phyloP scores from a whole-genome alignment of 2,329 filamentous ascomycete genomes.

The Xylaria sp. region DNA sequence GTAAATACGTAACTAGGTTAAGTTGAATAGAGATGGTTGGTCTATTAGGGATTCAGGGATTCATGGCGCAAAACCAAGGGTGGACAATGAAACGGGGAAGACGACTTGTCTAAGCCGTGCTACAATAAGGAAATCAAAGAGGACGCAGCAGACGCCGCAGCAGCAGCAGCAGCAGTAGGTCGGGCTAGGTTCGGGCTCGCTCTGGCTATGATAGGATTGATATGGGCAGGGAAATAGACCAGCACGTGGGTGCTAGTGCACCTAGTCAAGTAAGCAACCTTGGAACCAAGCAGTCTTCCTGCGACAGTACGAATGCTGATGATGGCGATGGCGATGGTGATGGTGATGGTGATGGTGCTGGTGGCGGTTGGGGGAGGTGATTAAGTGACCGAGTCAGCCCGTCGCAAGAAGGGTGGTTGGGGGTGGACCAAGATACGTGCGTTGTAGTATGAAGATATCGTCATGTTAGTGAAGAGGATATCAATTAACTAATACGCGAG shows the following conservation, averaged over 20 bases:
- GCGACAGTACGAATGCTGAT: slow-evolving; percentile 15
- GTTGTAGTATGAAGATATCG: slow-evolving; percentile 35
- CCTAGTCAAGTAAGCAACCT: too few relatives aligned
- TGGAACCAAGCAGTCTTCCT: neutral
- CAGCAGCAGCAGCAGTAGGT: neutral
- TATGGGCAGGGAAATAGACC: slow-evolving; percentile 6
- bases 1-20: slow-evolving; percentile 24
- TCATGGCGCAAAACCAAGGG: slow-evolving; percentile 39
- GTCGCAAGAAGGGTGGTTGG: slow-evolving; percentile 29
- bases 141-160: neutral
- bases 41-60: slow-evolving; percentile 42
- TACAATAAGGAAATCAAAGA: slow-evolving; percentile 12
- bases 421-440: slow-evolving; percentile 26
- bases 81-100: slow-evolving; percentile 16
- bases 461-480: slow-evolving; percentile 26
- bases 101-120: slow-evolving; percentile 11
- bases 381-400: slow-evolving; percentile 35
- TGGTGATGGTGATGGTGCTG: slow-evolving; percentile 6
- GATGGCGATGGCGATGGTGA: slow-evolving; percentile 2
- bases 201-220: slow-evolving; percentile 11
- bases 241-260: slow-evolving; percentile 3
- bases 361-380: slow-evolving; percentile 2
- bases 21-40: slow-evolving; percentile 23
- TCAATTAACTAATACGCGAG: neutral
- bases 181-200: slow-evolving; percentile 10